A percentile compares a stretch with the other conserved stretches of the same genome.
Evolutionary conservation across 192 early-diverging fungal species (phyloP).

Genomic region (Chytriomyces hyalinus): DNA sequence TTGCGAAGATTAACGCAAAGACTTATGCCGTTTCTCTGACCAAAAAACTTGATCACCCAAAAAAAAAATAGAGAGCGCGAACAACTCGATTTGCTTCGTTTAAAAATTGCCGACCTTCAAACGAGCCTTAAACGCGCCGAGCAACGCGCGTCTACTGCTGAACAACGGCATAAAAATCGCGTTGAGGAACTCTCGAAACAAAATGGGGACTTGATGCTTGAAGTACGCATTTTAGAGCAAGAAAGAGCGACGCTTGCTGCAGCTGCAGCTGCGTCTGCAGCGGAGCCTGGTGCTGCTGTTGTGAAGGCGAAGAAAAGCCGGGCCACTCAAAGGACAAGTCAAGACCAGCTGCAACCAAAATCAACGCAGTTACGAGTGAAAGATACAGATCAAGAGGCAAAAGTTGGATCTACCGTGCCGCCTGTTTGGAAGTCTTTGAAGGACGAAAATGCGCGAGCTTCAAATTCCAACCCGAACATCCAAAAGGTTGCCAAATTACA

Average conservation of each 20-base stretch:
- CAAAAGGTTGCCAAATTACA: no score
- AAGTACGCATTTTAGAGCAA: slow-evolving; percentile 47
- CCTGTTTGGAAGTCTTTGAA: neutral
- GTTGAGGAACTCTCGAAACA: slow-evolving; percentile 41
- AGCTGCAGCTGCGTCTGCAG: neutral
- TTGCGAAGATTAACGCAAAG: neutral
- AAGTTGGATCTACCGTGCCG: neutral
- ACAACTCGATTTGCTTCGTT: slow-evolving; percentile 46
- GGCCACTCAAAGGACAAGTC: no score
- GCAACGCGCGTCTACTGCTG: slow-evolving; percentile 19
- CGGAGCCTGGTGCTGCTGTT: neutral
- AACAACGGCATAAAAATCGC: slow-evolving; percentile 38
- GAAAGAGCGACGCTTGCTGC: slow-evolving; percentile 35
- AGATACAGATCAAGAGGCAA: no score
- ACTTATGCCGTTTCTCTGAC: neutral
- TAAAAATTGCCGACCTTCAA: slow-evolving; percentile 37
- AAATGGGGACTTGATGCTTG: slow-evolving; percentile 43
- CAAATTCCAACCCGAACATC: no score
- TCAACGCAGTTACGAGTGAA: no score
- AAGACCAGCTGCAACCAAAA: no score
- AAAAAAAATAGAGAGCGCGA: slow-evolving; percentile 45
- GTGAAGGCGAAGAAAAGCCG: no score
- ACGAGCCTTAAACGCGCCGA: slow-evolving; percentile 38
- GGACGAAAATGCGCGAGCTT: neutral
- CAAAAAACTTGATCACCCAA: neutral